Base-by-base conservation (phyloP, 2,329 filamentous ascomycete genomes). In the Leptographium lundbergii region DNA sequence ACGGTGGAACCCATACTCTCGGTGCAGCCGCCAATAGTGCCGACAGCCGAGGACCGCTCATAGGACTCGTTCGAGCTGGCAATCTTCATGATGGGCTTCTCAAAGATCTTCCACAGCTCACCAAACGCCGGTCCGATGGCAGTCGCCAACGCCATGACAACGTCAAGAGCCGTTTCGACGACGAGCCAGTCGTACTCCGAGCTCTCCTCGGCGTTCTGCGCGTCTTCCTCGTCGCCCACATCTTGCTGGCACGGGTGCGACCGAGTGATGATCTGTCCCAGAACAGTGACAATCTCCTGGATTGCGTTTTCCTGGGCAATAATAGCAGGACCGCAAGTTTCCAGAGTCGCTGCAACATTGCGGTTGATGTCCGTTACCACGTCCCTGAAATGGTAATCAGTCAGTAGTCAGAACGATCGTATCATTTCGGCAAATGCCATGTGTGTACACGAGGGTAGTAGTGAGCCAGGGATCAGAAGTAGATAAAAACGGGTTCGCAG, bases 161-260 rank as follows among this genome's bases (percentile, higher is more conserved):
- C 90, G 65, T 97, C 94, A 59, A 97, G 82, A 42, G 90, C 91
- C 11, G 91, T 96, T 75, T 99, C 94, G 58, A 97, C 87, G 57
- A 96, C 87, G 22, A 96, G 82, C 94, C 94, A 97, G 77, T 97
- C 94, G 68, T 95, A 96, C 75, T 99, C 94, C 2, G 92, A 95
- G 34, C 87, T 88, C 60, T 63, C 92, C 59, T 88, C 83, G 11
- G 85, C 77, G n/a, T 85, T 84, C 59, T 84, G 80, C 62, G 87
- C 82, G 66, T 92, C 91, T 59, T 89, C 87, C 62, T 89, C 86
- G 61, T 88, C 87, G 53, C 87, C 89, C 25, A 95, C 82, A 69
- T 96, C 92, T 68, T 92, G 84, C 74, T 99, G 94, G 77, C 90
- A 96, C 59, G 89, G 86, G 75, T 99, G 94, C 63, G 88, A 86